phyloP scores from a whole-genome alignment of 768 basidiomycete species.

The Xerocomellus dryophilus region DNA sequence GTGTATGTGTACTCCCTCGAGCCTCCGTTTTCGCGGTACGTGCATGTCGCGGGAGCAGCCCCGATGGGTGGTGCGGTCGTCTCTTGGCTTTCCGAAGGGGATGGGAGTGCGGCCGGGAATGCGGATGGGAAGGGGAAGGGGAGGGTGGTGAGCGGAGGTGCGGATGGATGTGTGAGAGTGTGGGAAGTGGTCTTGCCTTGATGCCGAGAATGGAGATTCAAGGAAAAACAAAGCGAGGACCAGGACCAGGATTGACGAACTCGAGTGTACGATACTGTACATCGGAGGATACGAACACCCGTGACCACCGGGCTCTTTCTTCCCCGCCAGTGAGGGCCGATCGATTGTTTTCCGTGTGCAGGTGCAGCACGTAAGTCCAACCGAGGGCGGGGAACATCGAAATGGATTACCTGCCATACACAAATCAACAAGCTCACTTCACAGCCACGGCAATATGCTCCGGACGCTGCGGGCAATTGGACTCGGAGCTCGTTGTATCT shows the following conservation, averaged over 20 bases:
- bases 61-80: conserved; percentile 83
- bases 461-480: not conserved
- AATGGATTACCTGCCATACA: conserved; percentile 1
- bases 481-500: no score
- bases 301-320: not conserved
- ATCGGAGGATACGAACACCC: not conserved
- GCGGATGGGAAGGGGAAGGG: conserved; percentile 39
- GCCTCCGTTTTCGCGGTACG: conserved; percentile 61
- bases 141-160: conserved; percentile 67
- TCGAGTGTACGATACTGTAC: not conserved
- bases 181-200: conserved; percentile 53
- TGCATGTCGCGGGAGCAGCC: conserved; percentile 81
- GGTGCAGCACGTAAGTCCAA: no score
- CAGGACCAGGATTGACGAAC: not conserved
- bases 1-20: conserved; percentile 84
- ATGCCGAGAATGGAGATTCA: not conserved
- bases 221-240: not conserved
- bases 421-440: not conserved
- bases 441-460: not conserved
- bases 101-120: conserved; percentile 6
- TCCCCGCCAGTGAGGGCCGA: not conserved
- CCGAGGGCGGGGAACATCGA: not conserved
- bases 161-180: conserved; percentile 74
- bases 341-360: not conserved
- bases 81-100: conserved; percentile 52